Evolutionary conservation across 2,329 filamentous ascomycete species (phyloP), one percentile per base, ranked within the genome.

Genomic region (Aureobasidium vineae): DNA sequence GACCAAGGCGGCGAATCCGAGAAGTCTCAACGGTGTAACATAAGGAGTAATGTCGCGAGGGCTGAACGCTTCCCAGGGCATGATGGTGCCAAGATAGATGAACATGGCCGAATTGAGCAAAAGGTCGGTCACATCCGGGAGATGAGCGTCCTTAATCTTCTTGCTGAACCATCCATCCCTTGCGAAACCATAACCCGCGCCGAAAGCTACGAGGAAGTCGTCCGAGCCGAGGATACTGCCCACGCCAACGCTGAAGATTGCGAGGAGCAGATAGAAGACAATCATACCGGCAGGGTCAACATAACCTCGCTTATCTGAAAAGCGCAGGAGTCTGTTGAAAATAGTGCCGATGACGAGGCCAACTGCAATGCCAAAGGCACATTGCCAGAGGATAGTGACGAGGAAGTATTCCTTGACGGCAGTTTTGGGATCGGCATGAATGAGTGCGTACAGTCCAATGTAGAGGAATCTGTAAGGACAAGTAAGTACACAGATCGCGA

Each of bases 121-220:
- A n/a, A 85, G 72, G 69, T 86, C 84, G 63, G 85, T 79, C 53
- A 86, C 78, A 13, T 79, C 74, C 0, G 81, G 81, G 1, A 86
- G 76, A 1, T 80, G 74, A 0, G 81, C 78, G 40, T 79, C 77
- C 6, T 77, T 76, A 3, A 77, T 83, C 69, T 81, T 79, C 49
- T 79, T 79, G 1, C 79, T 75, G 66, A 83, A 84, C 78, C 82
- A 85, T 41, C 83, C 83, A 67, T 83, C 81, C 65, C 82, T 80
- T 1, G 81, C 80, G 70, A 86, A 86, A 3, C 82, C 82, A 28
- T 83, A 79, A 6, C 84, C 84, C 0, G 83, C 83, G n/a, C 79
- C 80, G 67, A 86, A 86, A 0, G 83, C 80, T 3, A 85, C 81
- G 0, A 86, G 78, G 72, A 86, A 86, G 72, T 86, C 84, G 69